Evolutionary conservation across 176 grass and related monocot genomes (phyloP), one percentile per base, ranked within the genome.

Genomic region (Phragmites australis): DNA sequence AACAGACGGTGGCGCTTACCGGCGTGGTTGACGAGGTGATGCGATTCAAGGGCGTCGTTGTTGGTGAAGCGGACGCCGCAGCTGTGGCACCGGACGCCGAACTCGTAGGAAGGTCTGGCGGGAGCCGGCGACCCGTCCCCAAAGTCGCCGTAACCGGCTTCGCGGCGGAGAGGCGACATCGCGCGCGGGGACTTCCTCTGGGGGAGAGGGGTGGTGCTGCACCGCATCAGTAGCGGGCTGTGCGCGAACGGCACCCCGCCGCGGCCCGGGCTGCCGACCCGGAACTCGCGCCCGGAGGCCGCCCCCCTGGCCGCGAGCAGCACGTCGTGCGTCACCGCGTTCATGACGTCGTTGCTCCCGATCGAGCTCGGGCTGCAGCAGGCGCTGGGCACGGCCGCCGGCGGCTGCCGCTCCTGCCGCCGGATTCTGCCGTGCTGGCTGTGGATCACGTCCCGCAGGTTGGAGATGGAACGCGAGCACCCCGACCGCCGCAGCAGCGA

Each of bases 401-500:
- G 6, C 52, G n/a, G 3, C 21, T 2, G 58, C 43, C 8, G 27
- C 58, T 9, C 67, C 48, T 31, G 78, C 66, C 50, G 82, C 51
- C 76, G 34, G 70, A 57, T 14, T 39, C 41, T 11, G 39, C 56
- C 41, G 40, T 66, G n/a, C 75, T 77, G 65, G 64, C 71, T 27
- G 72, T 69, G 65, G 65, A 96, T 77, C 34, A 88, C 90, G 75
- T 92, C 90, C 52, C 82, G 73, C 62, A 96, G 87, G 82, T 88
- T 90, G 76, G 87, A 88, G 87, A 92, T 92, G 82, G 93, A 90
- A 46, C 79, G 80, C 11, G 90, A 92, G 85, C 93, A 96, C 32
- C 87, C 85, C 1, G 85, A 90, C 71, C 87, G 78, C 71, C 59
- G 87, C 12, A 84, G 65, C 76, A 46, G 50, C 74, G 68, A 67